Base-by-base conservation (phyloP, 352 stramenopile genomes). In the Paralagenidium karlingii region DNA sequence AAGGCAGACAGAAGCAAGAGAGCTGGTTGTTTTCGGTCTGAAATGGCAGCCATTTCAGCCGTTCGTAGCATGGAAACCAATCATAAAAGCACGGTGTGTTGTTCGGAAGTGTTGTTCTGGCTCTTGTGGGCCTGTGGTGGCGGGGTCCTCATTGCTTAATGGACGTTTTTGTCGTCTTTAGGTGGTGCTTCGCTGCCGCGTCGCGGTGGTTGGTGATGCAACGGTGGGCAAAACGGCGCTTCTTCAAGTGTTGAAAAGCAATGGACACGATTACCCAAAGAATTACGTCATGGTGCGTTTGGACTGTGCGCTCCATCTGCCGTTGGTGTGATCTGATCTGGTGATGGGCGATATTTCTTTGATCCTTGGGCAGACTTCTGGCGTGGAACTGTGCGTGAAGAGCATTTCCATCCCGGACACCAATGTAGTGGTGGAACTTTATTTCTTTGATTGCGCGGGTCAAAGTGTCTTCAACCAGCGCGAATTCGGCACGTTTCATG, bases 381-480 rank as follows among this genome's bases (percentile, higher is more conserved):
- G 75, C 34, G 78, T 94, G 6, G 87, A 96, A 48, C 78, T 97
- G 16, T 63, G 62, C 41, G 84, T 96, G 22, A 96, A 95, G 58
- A 81, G 69, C 51, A 64, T 96, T 11, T 62, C 65, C 22, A 92
- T 96, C 43, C 70, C 77, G 6, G 73, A 96, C 40, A 84, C 78
- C 26, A 94, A 96, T 47, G 64, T 81, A 20, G 56, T 92, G 6
- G 85, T 96, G 22, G 88, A 97, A 58, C 68, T 96, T n/a, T 96
- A 93, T 41, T 50, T 97, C 8, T 94, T 95, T 31, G 88, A 97
- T 55, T 95, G 82, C 43, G 76, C 84, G 8, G 88, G 88, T 8
- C 85, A 96, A 48, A 90, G 75, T 42, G 86, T 96, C 39, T 97
- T 96, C 63, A 96, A 96, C 45, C 86, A 96, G 48, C 68, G 90